Evolutionary conservation across 2,329 filamentous ascomycete species (phyloP), one percentile per base, ranked within the genome.

Genomic region (Fusarium armeniacum): DNA sequence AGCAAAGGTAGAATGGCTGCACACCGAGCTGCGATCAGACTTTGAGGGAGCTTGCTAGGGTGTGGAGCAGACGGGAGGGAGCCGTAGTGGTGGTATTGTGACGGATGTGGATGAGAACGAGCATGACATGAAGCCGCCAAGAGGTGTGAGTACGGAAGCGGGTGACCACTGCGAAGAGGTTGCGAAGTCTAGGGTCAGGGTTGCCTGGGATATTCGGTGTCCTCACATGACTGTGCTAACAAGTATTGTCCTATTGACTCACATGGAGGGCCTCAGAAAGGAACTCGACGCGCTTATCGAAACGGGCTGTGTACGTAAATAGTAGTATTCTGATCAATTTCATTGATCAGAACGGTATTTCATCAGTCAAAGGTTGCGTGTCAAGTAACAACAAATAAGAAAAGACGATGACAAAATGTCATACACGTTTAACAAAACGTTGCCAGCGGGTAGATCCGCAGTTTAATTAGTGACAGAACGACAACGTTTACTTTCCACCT

Each of bases 401-500:
- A 35, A 11, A 20, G 36, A 13, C n/a, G 35, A 40, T 38, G 44
- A 36, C 38, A 24, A 45, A 49, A 65, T 26, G n/a, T 22, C 49
- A 63, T 63, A 41, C 38, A 26, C 35, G n/a, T 36, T 40, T 30
- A 40, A 57, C 57, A 58, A 54, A 41, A 22, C 50, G 41, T 57
- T n/a, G 46, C 60, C 52, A 62, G 57, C 68, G 68, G 68, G 57
- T 71, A 71, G 68, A 71, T 71, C 68, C 68, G 68, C 38, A 57
- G 45, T 55, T 70, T 63, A 66, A 61, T 55, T 65, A 62, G 49
- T 58, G 53, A 67, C 40, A 38, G 13, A 28, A 41, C 13, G 35
- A 41, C 41, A 62, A 41, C 47, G 56, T 69, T 64, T 67, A 70
- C 62, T 68, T 70, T 57, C 67, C 62, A 41, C 41, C 57, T 64